These are phyloP conservation scores for Parsonsia alboflavescens DNA, from an alignment of 257 asterid species.

Conservation along the genomic window DNA sequence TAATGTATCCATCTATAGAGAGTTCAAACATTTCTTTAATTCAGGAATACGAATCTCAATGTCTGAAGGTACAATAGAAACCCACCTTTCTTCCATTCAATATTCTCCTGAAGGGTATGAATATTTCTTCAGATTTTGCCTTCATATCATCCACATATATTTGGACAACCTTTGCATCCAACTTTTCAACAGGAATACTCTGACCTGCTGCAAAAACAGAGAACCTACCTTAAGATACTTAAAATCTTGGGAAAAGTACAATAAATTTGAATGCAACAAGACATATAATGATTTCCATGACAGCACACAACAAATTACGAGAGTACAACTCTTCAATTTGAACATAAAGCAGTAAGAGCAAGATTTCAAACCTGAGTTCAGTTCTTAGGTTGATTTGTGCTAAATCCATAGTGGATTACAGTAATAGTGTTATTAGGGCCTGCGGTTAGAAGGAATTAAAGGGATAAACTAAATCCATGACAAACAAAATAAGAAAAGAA, in stretches of 20 bases:
- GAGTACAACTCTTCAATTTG: background rate
- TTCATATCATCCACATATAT: conserved; percentile 51
- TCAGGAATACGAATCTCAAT: conserved; percentile 14
- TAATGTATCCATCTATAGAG: conserved; percentile 52
- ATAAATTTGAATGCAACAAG: too few relatives aligned
- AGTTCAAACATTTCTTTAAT: conserved; percentile 13
- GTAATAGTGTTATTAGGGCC: background rate
- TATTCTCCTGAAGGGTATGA: conserved; percentile 40
- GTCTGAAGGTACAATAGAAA: conserved; percentile 2
- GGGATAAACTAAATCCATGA: background rate
- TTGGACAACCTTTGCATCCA: conserved; percentile 53
- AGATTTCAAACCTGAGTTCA: background rate
- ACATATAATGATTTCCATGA: background rate
- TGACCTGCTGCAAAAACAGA: conserved; percentile 60
- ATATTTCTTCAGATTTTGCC: conserved; percentile 48
- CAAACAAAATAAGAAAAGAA: background rate
- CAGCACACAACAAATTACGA: background rate
- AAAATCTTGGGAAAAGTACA: background rate
- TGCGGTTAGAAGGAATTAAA: too few relatives aligned
- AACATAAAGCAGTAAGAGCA: background rate
- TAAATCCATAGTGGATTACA: background rate
- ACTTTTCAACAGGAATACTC: conserved; percentile 43
- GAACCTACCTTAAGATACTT: background rate
- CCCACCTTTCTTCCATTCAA: conserved; percentile 42
- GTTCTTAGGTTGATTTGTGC: background rate